Conservation (phyloP, 345 rosid genomes). For the Limnanthes douglasii region DNA sequence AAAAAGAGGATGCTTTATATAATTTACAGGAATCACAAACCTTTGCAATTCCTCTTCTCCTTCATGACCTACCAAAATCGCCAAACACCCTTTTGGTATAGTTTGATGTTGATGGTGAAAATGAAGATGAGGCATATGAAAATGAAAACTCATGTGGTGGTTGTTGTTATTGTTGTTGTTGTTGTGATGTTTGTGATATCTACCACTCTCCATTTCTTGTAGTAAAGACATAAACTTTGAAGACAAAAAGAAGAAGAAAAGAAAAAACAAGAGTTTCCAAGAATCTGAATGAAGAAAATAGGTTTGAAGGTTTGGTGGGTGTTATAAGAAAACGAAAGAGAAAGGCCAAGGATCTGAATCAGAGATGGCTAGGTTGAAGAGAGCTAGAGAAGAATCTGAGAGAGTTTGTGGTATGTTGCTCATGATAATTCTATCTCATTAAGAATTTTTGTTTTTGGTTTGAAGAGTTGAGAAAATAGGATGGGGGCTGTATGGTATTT, state of each 20-base stretch:
- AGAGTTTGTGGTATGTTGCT: constrained; percentile 50
- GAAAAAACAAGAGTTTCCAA: no score
- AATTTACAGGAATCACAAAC: constrained; percentile 49
- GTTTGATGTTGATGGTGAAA: constrained; percentile 8
- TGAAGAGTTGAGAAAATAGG: no score
- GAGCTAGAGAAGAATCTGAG: constrained; percentile 36
- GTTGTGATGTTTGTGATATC: no score
- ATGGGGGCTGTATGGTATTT: no score
- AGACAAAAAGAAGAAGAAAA: not conserved
- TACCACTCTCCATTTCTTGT: constrained; percentile 16
- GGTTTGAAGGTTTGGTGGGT: no score
- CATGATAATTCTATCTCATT: no score
- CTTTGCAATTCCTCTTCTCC: constrained; percentile 31
- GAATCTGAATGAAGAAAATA: no score
- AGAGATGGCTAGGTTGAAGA: constrained; percentile 48
- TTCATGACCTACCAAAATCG: constrained; percentile 44
- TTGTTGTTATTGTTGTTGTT: no score
- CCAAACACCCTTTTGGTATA: constrained; percentile 48
- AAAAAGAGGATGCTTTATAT: constrained; percentile 56
- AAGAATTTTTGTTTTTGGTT: no score
- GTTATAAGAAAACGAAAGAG: constrained; percentile 19
- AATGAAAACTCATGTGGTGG: constrained; percentile 18
- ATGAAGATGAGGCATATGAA: constrained; percentile 17
- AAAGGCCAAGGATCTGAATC: constrained; percentile 63
- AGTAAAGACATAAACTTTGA: no score